Evolutionary conservation across 106 monocot species (phyloP).

Genomic region (Alisma plantagoaquatica): DNA sequence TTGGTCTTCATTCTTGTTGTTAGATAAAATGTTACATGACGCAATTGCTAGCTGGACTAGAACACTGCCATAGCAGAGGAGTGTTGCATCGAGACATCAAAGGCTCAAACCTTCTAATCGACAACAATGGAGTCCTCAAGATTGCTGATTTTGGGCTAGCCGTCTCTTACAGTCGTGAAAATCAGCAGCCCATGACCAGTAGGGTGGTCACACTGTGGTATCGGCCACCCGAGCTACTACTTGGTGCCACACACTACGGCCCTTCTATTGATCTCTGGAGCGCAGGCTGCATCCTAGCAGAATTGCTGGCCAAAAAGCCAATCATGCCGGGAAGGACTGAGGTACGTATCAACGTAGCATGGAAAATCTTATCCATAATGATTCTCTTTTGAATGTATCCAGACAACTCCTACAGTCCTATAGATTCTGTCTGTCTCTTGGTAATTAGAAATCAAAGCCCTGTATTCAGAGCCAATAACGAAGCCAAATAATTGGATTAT

Average conservation of each 20-base stretch:
- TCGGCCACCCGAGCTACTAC: slow-evolving; percentile 68
- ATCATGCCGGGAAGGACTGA: slow-evolving; percentile 86
- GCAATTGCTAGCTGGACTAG: slow-evolving; percentile 63
- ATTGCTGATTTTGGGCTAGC: slow-evolving; percentile 80
- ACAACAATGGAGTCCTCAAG: slow-evolving; percentile 54
- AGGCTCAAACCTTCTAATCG: slow-evolving; percentile 74
- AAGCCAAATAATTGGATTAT: too few species aligned
- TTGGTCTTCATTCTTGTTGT: too few species aligned
- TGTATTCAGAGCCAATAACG: too few species aligned
- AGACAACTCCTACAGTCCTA: too few species aligned
- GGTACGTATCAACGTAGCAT: slow-evolving; percentile 17
- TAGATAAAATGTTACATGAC: slow-evolving; percentile 77
- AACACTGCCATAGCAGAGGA: slow-evolving; percentile 58
- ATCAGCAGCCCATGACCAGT: slow-evolving; percentile 49
- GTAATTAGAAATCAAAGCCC: too few species aligned
- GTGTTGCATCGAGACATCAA: slow-evolving; percentile 83
- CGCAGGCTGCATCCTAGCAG: slow-evolving; percentile 76
- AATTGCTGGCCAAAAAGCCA: slow-evolving; percentile 62
- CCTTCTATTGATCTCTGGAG: slow-evolving; percentile 75
- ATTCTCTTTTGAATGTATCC: too few species aligned
- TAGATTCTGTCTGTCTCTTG: too few species aligned
- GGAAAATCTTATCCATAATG: too few species aligned
- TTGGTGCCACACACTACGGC: slow-evolving; percentile 69
- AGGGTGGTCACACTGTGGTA: slow-evolving; percentile 91
- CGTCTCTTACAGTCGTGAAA: slow-evolving; percentile 28